phyloP scores from a whole-genome alignment of 345 rosid species.

The Citrus trifoliata region DNA sequence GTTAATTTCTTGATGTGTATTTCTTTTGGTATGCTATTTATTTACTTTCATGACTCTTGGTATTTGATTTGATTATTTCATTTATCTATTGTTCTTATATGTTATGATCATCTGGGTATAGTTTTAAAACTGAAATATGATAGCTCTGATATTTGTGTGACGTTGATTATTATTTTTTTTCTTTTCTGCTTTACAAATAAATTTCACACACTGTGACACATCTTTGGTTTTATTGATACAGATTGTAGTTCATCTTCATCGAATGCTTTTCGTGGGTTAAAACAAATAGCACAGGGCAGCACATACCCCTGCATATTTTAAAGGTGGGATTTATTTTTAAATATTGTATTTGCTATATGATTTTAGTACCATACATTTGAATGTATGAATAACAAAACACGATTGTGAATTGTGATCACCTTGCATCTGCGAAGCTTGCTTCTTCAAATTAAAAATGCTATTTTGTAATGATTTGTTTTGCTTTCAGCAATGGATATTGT shows the following conservation, averaged over 20 bases:
- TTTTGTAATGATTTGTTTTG: background rate
- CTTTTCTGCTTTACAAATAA: no score
- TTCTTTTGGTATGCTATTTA: background rate
- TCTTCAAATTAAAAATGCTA: no score
- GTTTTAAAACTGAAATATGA: no score
- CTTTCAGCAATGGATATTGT: constrained; percentile 38
- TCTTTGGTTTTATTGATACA: no score
- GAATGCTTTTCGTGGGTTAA: no score
- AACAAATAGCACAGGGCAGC: no score
- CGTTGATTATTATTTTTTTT: no score
- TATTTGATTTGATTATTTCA: background rate
- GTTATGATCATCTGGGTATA: background rate
- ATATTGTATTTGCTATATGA: background rate
- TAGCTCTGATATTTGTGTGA: no score
- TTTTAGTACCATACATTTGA: background rate
- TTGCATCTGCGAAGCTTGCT: background rate
- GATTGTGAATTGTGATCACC: background rate
- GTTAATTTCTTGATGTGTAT: background rate
- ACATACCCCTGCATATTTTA: background rate
- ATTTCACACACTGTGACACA: background rate
- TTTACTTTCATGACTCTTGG: background rate
- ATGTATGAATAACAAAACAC: background rate
- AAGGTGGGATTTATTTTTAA: background rate
- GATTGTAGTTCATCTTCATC: no score
- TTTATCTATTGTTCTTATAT: background rate